Conservation (phyloP, 495 filamentous ascomycete species). For the Penicillium crystallinum region DNA sequence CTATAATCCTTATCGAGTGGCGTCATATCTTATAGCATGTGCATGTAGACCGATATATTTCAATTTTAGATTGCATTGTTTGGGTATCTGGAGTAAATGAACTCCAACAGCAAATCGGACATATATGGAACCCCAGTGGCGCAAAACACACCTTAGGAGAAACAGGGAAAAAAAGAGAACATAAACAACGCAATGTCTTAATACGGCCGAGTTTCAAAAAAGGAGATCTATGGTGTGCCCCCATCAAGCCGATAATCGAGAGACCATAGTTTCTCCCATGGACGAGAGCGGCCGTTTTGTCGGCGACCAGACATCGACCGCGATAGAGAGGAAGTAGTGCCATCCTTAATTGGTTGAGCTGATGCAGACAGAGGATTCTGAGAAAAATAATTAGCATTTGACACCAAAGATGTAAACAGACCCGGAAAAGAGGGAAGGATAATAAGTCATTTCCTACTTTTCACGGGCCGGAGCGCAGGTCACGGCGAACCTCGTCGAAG, state of each 20-base stretch:
- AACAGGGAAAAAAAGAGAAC: conserved; percentile 8
- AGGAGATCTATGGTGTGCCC: conserved; percentile 12
- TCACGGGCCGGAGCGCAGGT: conserved; percentile 45
- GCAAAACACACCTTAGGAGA: not conserved
- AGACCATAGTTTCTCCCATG: conserved; percentile 51
- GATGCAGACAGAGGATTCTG: conserved; percentile 1
- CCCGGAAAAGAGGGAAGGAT: conserved; percentile 20
- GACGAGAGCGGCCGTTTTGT: conserved; percentile 26
- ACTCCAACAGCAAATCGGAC: conserved; percentile 10
- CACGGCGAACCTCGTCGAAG: conserved; percentile 49
- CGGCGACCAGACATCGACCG: conserved; percentile 21
- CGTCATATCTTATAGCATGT: too few species aligned
- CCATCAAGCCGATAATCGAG: conserved; percentile 46
- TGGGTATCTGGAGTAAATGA: conserved; percentile 27
- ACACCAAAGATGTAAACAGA: not conserved
- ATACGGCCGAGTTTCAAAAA: not conserved
- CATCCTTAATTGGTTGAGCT: not conserved
- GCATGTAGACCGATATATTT: not conserved
- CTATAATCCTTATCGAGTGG: too few species aligned
- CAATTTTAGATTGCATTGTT: conserved; percentile 16
- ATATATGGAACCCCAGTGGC: not conserved
- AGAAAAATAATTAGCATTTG: conserved; percentile 1
- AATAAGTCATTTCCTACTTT: conserved; percentile 18
- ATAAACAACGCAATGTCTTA: not conserved
- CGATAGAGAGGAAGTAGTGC: conserved; percentile 15